Conservation (phyloP, 306 rosid genomes). For the Betula pendula region DNA sequence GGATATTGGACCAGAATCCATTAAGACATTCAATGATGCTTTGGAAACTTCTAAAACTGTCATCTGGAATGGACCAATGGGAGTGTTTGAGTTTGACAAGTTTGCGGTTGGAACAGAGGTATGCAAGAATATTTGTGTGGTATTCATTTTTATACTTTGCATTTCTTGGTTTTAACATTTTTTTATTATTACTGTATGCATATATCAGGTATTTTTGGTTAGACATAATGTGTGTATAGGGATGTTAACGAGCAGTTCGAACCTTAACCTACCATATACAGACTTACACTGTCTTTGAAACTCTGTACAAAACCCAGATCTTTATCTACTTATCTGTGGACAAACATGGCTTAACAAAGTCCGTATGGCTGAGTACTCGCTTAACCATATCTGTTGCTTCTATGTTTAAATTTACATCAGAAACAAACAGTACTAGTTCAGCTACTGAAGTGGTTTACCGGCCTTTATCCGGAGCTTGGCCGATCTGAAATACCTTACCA, state of each 20-base stretch:
- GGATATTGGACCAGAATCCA: constrained; percentile 97
- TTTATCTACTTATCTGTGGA: not conserved
- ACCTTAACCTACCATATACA: not conserved
- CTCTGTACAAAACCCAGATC: constrained; percentile 12
- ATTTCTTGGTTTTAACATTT: not conserved
- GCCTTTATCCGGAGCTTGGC: not conserved
- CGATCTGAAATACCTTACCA: not conserved
- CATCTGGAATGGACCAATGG: constrained; percentile 99
- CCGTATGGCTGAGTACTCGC: not conserved
- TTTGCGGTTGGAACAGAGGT: constrained; percentile 98
- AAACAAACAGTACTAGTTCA: not conserved
- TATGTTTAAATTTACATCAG: not conserved
- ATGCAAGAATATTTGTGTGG: constrained; percentile 21
- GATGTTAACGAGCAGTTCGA: not conserved
- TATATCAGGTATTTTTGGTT: not conserved
- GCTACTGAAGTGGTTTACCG: not conserved
- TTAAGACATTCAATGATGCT: constrained; percentile 79
- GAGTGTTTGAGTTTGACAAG: constrained; percentile 97
- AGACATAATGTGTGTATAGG: not conserved
- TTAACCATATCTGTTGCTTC: not conserved
- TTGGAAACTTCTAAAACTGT: constrained; percentile 85
- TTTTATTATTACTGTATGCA: not conserved
- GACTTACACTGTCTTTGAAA: not conserved
- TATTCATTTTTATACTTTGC: not conserved
- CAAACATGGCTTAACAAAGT: not conserved